Evolutionary conservation across 495 filamentous ascomycete species (phyloP), one percentile per base, ranked within the genome.

Genomic region (Hypoxylon rickii): DNA sequence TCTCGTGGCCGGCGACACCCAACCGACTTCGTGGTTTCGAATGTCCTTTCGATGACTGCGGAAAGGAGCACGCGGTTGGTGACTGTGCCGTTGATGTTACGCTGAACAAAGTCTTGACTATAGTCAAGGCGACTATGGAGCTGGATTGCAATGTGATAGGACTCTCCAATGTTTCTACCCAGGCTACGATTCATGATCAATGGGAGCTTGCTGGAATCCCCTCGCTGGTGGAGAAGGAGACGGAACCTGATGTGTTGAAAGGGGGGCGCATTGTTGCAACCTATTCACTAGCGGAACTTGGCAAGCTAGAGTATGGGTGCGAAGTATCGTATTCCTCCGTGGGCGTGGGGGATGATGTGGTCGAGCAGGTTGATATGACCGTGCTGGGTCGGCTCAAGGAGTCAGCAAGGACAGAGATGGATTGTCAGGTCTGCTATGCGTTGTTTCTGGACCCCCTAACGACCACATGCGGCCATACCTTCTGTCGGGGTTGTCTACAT

Each of bases 391-490:
- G 73, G 21, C 59, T 94, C 7, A 81, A 80, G 71, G 81, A 87
- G 32, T 76, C 77, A 7, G 76, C 80, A 7, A 80, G 82, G 51
- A 72, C 76, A 10, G 90, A 96, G 67, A 64, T 96, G 59, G 90
- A 96, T 57, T 96, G 92, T 66, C 89, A 92, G 61, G 84, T 96
- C 55, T 96, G 92, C 69, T 94, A 92, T 63, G 78, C 80, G 31
- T 72, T 93, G 18, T 84, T 95, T 60, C 64, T 88, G 31, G 88
- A 95, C 53, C 90, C 92, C 7, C 73, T 90, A 61, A 96, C 91
- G 1, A 92, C 90, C 0, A 74, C 82, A 15, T 96, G 92, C 62
- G 92, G 92, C 3, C 92, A 96, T 68, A 96, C 92, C 0, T 93
- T 92, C 69, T 96, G 92, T 69, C 85, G 87, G 22, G 77, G 80